Evolutionary conservation across 2,329 filamentous ascomycete species (phyloP).

Genomic region (Aspergillus quadricinctus): DNA sequence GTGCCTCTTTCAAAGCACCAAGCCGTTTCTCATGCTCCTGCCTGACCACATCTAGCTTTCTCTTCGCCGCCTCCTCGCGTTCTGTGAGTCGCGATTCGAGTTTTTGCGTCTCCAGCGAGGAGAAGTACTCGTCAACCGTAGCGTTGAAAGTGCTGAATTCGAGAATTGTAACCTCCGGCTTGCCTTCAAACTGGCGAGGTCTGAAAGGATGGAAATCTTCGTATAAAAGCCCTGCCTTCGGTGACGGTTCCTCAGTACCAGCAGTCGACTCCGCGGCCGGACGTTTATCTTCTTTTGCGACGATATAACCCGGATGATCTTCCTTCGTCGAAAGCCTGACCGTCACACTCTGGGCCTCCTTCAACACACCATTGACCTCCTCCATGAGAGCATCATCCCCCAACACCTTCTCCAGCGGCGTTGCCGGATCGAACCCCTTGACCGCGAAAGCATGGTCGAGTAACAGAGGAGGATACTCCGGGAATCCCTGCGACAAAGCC

Average conservation of each 20-base stretch:
- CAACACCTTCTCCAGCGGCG: conserved; percentile 66
- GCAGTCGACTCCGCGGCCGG: conserved; percentile 31
- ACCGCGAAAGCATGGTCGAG: conserved; percentile 78
- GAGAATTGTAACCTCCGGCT: conserved; percentile 63
- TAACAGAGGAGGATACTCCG: conserved; percentile 81
- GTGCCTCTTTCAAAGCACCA: conserved; percentile 74
- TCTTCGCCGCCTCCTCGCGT: conserved; percentile 73
- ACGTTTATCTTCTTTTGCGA: conserved; percentile 59
- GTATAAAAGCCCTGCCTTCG: conserved; percentile 59
- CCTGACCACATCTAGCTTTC: conserved; percentile 78
- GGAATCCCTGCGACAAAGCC: conserved; percentile 76
- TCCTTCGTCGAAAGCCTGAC: conserved; percentile 63
- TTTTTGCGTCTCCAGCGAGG: conserved; percentile 90
- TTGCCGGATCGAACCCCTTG: conserved; percentile 63
- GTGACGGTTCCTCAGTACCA: conserved; percentile 33
- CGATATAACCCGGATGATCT: conserved; percentile 75
- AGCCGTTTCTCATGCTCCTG: conserved; percentile 81
- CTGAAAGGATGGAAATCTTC: conserved; percentile 94
- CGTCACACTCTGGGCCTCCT: conserved; percentile 66
- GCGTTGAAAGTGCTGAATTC: conserved; percentile 84
- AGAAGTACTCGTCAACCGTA: conserved; percentile 95
- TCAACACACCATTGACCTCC: conserved; percentile 62
- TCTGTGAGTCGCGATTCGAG: conserved; percentile 79
- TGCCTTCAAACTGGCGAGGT: conserved; percentile 70
- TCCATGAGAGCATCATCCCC: conserved; percentile 61